These are phyloP conservation scores for Eucalyptus victrix DNA, from an alignment of 345 rosid genomes.

Conservation along the genomic window DNA sequence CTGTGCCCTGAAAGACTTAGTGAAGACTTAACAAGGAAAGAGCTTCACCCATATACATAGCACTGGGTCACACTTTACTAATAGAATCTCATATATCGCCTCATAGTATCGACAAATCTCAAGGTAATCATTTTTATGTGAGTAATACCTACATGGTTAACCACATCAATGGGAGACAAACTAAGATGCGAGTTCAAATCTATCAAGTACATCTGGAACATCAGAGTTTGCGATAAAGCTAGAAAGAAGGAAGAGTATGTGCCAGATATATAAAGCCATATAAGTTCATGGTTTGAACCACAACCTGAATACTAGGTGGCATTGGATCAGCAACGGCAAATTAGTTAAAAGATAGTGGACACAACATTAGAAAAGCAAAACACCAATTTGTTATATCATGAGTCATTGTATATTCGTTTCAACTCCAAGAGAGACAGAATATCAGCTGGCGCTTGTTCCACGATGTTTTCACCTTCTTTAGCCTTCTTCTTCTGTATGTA, in stretches of 20 bases:
- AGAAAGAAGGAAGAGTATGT: not conserved
- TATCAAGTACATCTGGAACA: not conserved
- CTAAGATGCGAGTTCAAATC: not conserved
- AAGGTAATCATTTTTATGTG: too few relatives aligned
- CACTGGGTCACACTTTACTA: too few relatives aligned
- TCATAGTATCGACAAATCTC: too few relatives aligned
- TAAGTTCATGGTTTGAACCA: not conserved
- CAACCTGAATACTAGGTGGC: not conserved
- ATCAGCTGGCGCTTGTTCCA: constrained; percentile 88
- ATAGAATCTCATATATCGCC: too few relatives aligned
- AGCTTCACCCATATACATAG: too few relatives aligned
- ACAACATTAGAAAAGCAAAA: not conserved
- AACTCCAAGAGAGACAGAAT: constrained; percentile 67
- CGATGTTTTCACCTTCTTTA: constrained; percentile 69
- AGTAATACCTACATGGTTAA: too few relatives aligned
- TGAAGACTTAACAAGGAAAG: too few relatives aligned
- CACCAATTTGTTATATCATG: constrained; percentile 44
- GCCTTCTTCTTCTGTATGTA: constrained; percentile 80
- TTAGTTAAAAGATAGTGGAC: not conserved
- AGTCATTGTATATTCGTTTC: constrained; percentile 52
- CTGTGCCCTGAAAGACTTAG: too few relatives aligned
- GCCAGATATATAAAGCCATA: not conserved
- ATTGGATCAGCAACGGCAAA: not conserved
- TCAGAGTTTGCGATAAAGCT: not conserved
- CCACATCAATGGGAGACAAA: not conserved